Evolutionary conservation across 176 grass and related monocot species (phyloP), one percentile per base, ranked within the genome.

Genomic region (Tillandsia fasciculata): DNA sequence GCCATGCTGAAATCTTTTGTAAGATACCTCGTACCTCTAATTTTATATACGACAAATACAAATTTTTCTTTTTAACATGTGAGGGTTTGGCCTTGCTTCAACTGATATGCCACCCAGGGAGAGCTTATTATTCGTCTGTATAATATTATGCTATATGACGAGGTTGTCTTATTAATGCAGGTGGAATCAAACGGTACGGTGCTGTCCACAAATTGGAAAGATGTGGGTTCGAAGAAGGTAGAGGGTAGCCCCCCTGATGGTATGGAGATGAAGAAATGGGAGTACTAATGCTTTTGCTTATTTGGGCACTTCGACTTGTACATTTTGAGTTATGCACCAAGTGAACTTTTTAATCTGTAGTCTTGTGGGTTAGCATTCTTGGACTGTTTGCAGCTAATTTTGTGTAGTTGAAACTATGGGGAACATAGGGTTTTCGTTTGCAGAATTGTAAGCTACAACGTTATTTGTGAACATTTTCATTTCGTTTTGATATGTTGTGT

Each of bases 1-100:
- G 91, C 87, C 11, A 96, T 90, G 91, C 90, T 77, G 76, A 96
- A 96, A 33, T 96, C 91, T 51, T 90, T 90, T 50, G 91, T 96
- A 87, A 74, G 56, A 52, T 42, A 29, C 13, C 1, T 70, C 15
- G 50, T 6, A 48, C 22, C 12, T 73, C 33, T 11, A 26, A 51
- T 57, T 56, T 49, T 20, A 61, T 23, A 8, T 61, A 22, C 10
- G 56, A 23, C 13, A 61, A 17, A 7, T 9, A 61, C 9, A 18
- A 61, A 18, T 9, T 22, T 64, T 50, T 42, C 33, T 7, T 42
- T 42, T 42, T 42, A 3, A 7, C 33, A 42, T 42, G 7, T 7
- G 5, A 42, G 33, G 33, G 33, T 6, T 42, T 7, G 33, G 33
- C 33, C 33, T 42, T 6, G 33, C 33, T 42, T 42, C 3, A 3